Percentiles rank a stretch among this genome's conserved stretches.
Conservation (phyloP, 2,329 filamentous ascomycete genomes). For the Bertia moriformis region DNA sequence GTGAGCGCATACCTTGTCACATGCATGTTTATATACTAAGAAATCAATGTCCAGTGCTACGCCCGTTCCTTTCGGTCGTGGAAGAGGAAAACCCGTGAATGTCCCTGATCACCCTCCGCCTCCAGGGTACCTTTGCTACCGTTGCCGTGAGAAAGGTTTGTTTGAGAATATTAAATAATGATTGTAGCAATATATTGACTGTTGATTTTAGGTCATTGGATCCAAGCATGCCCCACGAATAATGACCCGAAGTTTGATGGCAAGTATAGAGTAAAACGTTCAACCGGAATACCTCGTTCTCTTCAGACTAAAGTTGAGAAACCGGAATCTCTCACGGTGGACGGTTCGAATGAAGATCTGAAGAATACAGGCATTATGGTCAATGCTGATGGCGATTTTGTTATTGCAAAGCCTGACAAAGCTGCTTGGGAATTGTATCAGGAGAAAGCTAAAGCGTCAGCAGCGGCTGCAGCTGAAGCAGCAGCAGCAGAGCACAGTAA, state of each 20-base stretch:
- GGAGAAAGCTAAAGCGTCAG: constrained; percentile 77
- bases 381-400: constrained; percentile 92
- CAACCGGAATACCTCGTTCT: constrained; percentile 88
- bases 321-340: constrained; percentile 49
- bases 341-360: not conserved
- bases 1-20: constrained; percentile 24
- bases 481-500: constrained; percentile 65
- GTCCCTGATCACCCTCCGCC: constrained; percentile 89
- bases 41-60: constrained; percentile 1
- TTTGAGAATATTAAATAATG: not conserved
- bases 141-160: constrained; percentile 80
- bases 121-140: constrained; percentile 87
- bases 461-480: constrained; percentile 55
- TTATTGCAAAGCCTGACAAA: constrained; percentile 89
- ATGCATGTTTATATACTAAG: too few species aligned
- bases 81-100: constrained; percentile 52
- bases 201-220: constrained; percentile 54
- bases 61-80: constrained; percentile 23
- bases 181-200: not conserved
- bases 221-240: constrained; percentile 95
- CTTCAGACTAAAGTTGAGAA: constrained; percentile 94
- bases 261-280: constrained; percentile 82
- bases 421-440: constrained; percentile 95
- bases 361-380: constrained; percentile 60
- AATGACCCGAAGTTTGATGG: constrained; percentile 93